Conservation (phyloP, 2,329 filamentous ascomycete genomes). For the Scedosporium apiospermum region DNA sequence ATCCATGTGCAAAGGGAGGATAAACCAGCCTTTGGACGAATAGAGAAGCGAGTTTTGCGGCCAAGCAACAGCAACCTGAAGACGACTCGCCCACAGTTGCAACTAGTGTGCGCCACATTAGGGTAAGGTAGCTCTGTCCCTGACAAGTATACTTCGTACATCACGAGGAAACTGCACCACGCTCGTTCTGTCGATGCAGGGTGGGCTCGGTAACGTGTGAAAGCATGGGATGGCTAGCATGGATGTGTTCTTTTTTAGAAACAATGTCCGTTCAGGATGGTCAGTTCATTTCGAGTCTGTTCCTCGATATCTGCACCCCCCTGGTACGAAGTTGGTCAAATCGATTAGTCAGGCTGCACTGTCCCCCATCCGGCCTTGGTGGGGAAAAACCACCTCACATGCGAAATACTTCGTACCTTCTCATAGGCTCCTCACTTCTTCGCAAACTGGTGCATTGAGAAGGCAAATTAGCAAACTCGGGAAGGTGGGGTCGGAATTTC, state of each 20-base stretch:
- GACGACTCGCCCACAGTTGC: not conserved
- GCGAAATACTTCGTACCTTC: not conserved
- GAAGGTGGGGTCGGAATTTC: not conserved
- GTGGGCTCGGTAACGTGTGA: conserved; percentile 1
- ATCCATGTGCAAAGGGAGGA: not conserved
- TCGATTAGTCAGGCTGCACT: not conserved
- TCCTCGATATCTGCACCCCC: not conserved
- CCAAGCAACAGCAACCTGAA: not conserved
- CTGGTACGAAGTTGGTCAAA: not conserved
- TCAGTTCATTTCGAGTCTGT: not conserved
- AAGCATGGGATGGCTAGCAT: not conserved
- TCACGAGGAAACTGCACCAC: not conserved
- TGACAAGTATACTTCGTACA: not conserved
- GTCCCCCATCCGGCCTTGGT: not conserved
- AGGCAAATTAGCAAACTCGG: not conserved
- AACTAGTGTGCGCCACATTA: not conserved
- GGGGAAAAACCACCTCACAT: not conserved
- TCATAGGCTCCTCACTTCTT: not conserved
- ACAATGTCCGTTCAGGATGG: not conserved
- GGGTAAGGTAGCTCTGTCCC: not conserved
- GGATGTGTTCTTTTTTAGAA: conserved; percentile 2
- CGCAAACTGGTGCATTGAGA: not conserved
- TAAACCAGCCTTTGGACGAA: not conserved
- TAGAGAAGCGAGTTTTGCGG: not conserved
- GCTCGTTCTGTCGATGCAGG: not conserved